Conservation (phyloP, 352 stramenopile genomes). For the Pythium monospermum region DNA sequence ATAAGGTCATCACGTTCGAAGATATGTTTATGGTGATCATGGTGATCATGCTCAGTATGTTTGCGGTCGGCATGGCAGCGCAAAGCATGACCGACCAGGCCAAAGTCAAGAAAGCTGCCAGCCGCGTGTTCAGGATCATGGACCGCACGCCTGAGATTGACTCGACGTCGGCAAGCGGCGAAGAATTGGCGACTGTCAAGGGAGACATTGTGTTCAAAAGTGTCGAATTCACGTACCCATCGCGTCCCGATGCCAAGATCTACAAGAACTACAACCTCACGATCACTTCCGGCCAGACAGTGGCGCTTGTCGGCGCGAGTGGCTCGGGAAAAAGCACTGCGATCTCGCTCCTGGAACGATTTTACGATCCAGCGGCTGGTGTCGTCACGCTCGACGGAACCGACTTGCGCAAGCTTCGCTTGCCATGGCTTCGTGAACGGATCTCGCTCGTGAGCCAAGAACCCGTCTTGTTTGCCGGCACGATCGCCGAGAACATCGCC, state of each 20-base stretch:
- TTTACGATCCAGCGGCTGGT: constrained; percentile 45
- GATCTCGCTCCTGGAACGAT: constrained; percentile 62
- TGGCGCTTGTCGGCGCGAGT: constrained; percentile 76
- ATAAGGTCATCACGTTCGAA: constrained; percentile 27
- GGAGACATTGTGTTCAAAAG: constrained; percentile 36
- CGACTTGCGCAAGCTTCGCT: constrained; percentile 50
- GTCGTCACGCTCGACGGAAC: constrained; percentile 51
- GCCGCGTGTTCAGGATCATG: constrained; percentile 29
- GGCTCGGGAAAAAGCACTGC: constrained; percentile 79
- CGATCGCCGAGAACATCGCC: constrained; percentile 35
- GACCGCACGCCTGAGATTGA: constrained; percentile 31
- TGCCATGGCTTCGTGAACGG: constrained; percentile 23
- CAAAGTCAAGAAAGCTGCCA: constrained; percentile 24
- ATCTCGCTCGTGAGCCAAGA: constrained; percentile 59
- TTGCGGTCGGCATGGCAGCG: constrained; percentile 22
- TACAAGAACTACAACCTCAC: constrained; percentile 62
- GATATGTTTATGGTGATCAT: constrained; percentile 37
- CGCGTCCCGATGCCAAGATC: constrained; percentile 36
- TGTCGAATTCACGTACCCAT: constrained; percentile 54
- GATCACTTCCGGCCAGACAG: constrained; percentile 51
- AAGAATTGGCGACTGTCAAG: constrained; percentile 5
- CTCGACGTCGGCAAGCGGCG: constrained; percentile 5
- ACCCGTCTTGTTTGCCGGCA: constrained; percentile 43
- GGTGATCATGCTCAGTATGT: constrained; percentile 26
- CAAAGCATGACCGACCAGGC: constrained; percentile 21